Conservation (phyloP, 1,284 basidiomycete genomes). For the Apiotrichum akiyoshidainum region DNA sequence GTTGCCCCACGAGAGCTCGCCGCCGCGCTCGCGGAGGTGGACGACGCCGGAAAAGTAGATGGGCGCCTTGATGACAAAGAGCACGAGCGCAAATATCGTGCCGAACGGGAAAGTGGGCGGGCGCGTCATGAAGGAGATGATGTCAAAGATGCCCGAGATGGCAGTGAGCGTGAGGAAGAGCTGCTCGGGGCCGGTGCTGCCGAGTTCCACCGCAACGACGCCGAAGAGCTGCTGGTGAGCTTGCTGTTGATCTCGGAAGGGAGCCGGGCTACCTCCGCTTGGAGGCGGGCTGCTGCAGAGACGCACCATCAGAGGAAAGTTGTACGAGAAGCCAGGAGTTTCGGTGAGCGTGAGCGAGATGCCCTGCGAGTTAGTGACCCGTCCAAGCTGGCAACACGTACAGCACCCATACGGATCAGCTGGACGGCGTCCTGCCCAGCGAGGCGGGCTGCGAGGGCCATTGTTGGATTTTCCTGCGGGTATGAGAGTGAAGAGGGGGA, state of each 20-base stretch:
- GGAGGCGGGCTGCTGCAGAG: too few relatives aligned
- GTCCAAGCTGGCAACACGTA: slow-evolving; percentile 2
- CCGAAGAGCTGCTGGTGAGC: slow-evolving; percentile 37
- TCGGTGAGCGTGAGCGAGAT: slow-evolving; percentile 31
- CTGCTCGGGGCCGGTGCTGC: slow-evolving; percentile 28
- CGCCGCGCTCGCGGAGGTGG: slow-evolving; percentile 35
- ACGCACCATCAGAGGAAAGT: slow-evolving; percentile 44
- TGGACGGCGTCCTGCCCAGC: slow-evolving; percentile 31
- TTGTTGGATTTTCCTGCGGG: slow-evolving; percentile 2
- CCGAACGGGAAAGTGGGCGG: slow-evolving; percentile 2
- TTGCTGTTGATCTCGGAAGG: background rate
- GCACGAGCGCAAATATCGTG: slow-evolving; percentile 22
- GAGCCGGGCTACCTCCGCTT: too few relatives aligned
- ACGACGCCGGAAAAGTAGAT: slow-evolving; percentile 35
- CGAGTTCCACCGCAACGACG: slow-evolving; percentile 36
- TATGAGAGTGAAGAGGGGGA: background rate
- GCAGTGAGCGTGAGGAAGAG: slow-evolving; percentile 37
- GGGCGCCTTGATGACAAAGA: slow-evolving; percentile 35
- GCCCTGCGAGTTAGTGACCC: slow-evolving; percentile 7
- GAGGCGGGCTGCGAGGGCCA: slow-evolving; percentile 28
- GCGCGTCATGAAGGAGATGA: slow-evolving; percentile 23
- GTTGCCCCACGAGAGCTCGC: slow-evolving; percentile 26
- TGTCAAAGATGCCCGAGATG: slow-evolving; percentile 36
- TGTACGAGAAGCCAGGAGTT: slow-evolving; percentile 27
- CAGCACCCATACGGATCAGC: slow-evolving; percentile 33